These are phyloP conservation scores for Zymoseptoria passerinii DNA, from an alignment of 2,329 filamentous ascomycete species.

Conservation along the genomic window DNA sequence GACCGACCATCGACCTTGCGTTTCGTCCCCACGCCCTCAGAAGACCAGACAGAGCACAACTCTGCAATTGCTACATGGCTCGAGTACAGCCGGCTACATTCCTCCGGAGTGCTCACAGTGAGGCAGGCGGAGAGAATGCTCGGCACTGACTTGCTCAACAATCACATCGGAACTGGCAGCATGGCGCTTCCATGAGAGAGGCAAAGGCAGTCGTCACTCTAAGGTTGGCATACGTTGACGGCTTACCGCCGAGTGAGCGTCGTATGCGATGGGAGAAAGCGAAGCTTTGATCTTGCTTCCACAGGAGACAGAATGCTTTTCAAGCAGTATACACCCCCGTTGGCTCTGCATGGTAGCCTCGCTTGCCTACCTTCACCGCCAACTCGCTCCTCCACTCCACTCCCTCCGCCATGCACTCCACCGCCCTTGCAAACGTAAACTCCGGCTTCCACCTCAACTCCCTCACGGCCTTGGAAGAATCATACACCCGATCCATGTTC, in stretches of 20 bases:
- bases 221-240: not conserved
- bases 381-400: constrained; percentile 13
- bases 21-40: not conserved
- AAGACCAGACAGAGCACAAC: not conserved
- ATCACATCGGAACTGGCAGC: not conserved
- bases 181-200: not conserved
- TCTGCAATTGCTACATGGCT: not conserved
- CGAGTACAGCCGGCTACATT: not conserved
- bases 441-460: constrained; percentile 10
- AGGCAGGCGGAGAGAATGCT: not conserved
- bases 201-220: not conserved
- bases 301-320: not conserved
- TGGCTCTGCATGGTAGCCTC: constrained; percentile 13
- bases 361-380: constrained; percentile 8
- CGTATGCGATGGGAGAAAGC: not conserved
- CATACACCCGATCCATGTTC: constrained; percentile 13
- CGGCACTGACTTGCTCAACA: not conserved
- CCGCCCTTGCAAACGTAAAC: constrained; percentile 12
- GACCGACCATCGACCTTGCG: not conserved
- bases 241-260: not conserved
- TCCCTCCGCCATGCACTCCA: constrained; percentile 6
- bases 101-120: not conserved
- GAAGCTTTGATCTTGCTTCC: not conserved
- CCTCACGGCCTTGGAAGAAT: constrained; percentile 9
- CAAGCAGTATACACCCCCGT: constrained; percentile 13